Base-by-base conservation (phyloP, 2,329 filamentous ascomycete species). In the Alternaria conjuncta region DNA sequence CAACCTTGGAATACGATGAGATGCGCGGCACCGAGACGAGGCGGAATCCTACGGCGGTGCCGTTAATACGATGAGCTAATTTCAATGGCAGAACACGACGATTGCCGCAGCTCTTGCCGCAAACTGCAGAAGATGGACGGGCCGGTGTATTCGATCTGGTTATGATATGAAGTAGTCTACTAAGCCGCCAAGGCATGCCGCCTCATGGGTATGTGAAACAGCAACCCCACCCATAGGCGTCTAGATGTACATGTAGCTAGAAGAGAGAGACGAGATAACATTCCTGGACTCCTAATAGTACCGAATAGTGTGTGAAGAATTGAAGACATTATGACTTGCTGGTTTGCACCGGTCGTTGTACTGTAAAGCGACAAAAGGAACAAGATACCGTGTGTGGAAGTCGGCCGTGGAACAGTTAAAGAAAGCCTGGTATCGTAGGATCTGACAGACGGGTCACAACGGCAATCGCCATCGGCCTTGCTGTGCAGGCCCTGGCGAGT, bases 101-200 rank as follows among this genome's bases (percentile, higher is more conserved):
- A 41, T 32, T 49, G 15, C 18, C 55, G 44, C 44, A 57, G 28
- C 55, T 57, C 30, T 25, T 55, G 32, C 36, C 53, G 53, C 53
- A 55, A 21, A 44, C 32, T 25, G 13, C 30, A 41, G 49, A 53
- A 41, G 49, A 54, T 46, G 20, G 30, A 41, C 25, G 50, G 49
- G 43, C 25, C 55, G 30, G 30, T 54, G 49, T 25, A 36, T 45
- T 28, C 49, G 55, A 58, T 54, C 55, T 62, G 41, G 36, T 55
- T 26, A 59, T 60, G 67, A 55, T 61, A 56, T 59, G 49, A 68
- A 74, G 51, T 70, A 69, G 61, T 76, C 66, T 73, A 75, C 75
- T 72, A 60, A 71, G 68, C 68, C 77, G 70, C 71, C 68, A 70
- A 71, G 63, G 50, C 69, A 62, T 64, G 61, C 60, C 65, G 68